Conservation (phyloP, 805 yeast genomes). For the Wickerhamomyces tratensis region DNA sequence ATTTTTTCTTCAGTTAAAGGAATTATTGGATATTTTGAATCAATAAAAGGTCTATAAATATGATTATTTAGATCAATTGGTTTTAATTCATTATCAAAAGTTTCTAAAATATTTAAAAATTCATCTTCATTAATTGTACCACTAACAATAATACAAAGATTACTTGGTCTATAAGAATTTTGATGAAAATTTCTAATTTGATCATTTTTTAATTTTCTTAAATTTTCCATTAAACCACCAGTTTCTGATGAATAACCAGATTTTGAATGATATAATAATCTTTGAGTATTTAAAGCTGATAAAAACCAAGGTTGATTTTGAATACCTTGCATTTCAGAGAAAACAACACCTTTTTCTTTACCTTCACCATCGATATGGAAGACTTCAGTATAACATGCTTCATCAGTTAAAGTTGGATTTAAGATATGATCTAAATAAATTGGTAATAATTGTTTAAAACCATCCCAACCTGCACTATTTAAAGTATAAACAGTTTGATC, state of each 20-base stretch:
- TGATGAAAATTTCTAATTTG: conserved; percentile 72
- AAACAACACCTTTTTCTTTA: conserved; percentile 93
- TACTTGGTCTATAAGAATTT: conserved; percentile 68
- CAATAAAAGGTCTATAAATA: conserved; percentile 69
- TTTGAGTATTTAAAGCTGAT: conserved; percentile 48
- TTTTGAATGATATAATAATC: conserved; percentile 38
- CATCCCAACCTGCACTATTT: conserved; percentile 93
- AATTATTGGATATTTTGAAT: conserved; percentile 37
- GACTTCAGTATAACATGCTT: conserved; percentile 89
- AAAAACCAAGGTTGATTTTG: conserved; percentile 72
- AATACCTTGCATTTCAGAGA: conserved; percentile 93
- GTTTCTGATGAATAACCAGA: conserved; percentile 92
- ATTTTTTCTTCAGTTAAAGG: conserved; percentile 24
- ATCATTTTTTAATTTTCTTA: conserved; percentile 63
- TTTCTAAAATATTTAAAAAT: conserved; percentile 45
- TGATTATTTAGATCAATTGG: conserved; percentile 21
- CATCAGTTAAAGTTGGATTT: conserved; percentile 79
- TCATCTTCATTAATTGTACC: conserved; percentile 80
- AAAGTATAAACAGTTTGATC: conserved; percentile 93
- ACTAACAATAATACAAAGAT: conserved; percentile 72
- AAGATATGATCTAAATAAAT: conserved; percentile 83
- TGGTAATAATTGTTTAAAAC: conserved; percentile 76
- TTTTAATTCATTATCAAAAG: conserved; percentile 52
- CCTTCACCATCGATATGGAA: conserved; percentile 89
- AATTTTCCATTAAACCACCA: conserved; percentile 77